Conservation (phyloP, 2,329 filamentous ascomycete genomes). For the Diaporthe ilicicola region DNA sequence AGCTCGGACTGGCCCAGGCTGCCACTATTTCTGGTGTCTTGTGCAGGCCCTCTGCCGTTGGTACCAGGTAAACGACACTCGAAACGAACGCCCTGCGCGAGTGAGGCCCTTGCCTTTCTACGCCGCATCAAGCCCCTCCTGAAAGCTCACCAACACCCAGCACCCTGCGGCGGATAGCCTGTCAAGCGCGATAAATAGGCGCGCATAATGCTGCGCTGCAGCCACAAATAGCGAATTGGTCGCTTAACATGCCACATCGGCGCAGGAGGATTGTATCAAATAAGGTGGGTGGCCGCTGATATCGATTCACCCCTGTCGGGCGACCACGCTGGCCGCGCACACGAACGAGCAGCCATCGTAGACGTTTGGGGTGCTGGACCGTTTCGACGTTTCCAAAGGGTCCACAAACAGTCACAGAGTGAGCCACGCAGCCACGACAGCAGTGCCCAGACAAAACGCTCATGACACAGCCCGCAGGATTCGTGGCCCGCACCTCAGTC, state of each 20-base stretch:
- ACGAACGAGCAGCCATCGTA: background rate
- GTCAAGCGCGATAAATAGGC: background rate
- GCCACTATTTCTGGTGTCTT: background rate
- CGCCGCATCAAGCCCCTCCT: conserved; percentile 9
- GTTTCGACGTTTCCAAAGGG: background rate
- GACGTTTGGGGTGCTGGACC: background rate
- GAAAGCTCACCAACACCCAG: background rate
- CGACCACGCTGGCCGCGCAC: background rate
- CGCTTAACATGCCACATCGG: background rate
- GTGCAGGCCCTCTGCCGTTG: background rate
- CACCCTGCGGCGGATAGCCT: conserved; percentile 4
- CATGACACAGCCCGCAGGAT: background rate
- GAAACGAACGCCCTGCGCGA: background rate
- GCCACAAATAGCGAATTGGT: background rate
- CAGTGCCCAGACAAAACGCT: background rate
- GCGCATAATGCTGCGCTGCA: background rate
- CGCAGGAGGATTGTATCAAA: background rate
- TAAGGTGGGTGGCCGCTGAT: background rate
- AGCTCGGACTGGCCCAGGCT: background rate
- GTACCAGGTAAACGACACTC: background rate
- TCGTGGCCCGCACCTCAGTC: background rate
- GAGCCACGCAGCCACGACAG: conserved; percentile 7
- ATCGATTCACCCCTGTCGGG: background rate
- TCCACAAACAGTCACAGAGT: background rate
- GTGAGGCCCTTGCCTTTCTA: background rate